Conservation (phyloP, 768 basidiomycete species). For the Tulasnella sp. region DNA sequence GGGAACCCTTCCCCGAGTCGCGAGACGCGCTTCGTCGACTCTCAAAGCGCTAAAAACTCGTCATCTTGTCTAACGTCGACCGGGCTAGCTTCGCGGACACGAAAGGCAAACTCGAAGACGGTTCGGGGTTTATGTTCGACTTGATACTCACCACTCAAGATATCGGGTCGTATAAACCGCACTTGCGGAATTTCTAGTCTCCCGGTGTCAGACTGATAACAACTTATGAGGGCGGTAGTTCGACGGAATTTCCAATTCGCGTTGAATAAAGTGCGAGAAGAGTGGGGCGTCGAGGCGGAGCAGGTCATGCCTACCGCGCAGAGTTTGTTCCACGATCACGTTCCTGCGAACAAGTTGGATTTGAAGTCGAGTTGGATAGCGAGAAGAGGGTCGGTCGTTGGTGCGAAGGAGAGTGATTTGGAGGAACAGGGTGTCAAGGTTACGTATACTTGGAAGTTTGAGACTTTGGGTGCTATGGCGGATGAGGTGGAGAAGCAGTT, state of each 20-base stretch:
- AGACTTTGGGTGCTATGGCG: constrained; percentile 53
- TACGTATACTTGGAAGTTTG: constrained; percentile 36
- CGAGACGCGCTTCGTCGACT: constrained; percentile 8
- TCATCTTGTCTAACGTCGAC: constrained; percentile 16
- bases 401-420: constrained; percentile 31
- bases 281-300: constrained; percentile 33
- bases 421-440: constrained; percentile 18
- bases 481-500: constrained; percentile 45
- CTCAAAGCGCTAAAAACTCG: constrained; percentile 18
- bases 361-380: constrained; percentile 61
- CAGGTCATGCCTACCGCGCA: constrained; percentile 59
- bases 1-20: constrained; percentile 18
- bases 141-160: constrained; percentile 65
- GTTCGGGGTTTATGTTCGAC: constrained; percentile 50
- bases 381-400: constrained; percentile 41
- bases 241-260: constrained; percentile 48
- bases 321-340: constrained; percentile 58
- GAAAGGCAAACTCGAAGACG: constrained; percentile 29
- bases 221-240: too few relatives aligned
- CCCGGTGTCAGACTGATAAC: too few relatives aligned
- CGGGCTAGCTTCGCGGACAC: not conserved
- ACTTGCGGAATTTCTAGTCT: too few relatives aligned
- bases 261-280: constrained; percentile 35
- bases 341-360: constrained; percentile 49
- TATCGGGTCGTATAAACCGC: constrained; percentile 68